phyloP scores from a whole-genome alignment of 495 filamentous ascomycete genomes.

The Melanomma pulvis-pyrius region DNA sequence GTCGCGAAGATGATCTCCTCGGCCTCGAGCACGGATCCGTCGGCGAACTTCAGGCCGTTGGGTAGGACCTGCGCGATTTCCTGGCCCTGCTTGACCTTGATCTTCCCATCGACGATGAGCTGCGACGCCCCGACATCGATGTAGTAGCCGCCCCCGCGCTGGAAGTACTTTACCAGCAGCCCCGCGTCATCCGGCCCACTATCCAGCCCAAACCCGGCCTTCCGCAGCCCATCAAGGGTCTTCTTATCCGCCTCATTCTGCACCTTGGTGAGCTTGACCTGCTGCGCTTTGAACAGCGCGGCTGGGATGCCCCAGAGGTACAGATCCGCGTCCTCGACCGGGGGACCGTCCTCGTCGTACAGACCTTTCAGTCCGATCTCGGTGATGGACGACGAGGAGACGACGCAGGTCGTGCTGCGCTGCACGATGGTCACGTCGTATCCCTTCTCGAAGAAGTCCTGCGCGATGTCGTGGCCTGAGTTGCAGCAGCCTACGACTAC shows the following conservation, averaged over 20 bases:
- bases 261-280: slow-evolving; percentile 47
- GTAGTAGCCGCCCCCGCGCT: slow-evolving; percentile 43
- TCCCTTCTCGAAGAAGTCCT: slow-evolving; percentile 79
- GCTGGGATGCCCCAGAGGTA: slow-evolving; percentile 22
- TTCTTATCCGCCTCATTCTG: slow-evolving; percentile 57
- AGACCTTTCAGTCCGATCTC: slow-evolving; percentile 53
- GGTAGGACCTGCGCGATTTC: slow-evolving; percentile 65
- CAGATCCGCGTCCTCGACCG: slow-evolving; percentile 67
- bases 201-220: slow-evolving; percentile 72
- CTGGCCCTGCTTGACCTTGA: slow-evolving; percentile 73
- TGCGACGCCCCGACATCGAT: slow-evolving; percentile 72
- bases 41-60: slow-evolving; percentile 64
- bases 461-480: slow-evolving; percentile 79
- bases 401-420: slow-evolving; percentile 72
- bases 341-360: slow-evolving; percentile 65
- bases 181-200: slow-evolving; percentile 66
- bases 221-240: slow-evolving; percentile 61
- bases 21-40: slow-evolving; percentile 68
- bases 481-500: slow-evolving; percentile 81
- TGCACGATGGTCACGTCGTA: slow-evolving; percentile 86
- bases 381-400: slow-evolving; percentile 47
- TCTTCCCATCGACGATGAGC: slow-evolving; percentile 74
- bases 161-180: slow-evolving; percentile 68
- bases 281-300: slow-evolving; percentile 21
- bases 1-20: slow-evolving; percentile 86